Base-by-base conservation (phyloP, 208 protist species). In the Vickermania spadyakhi region DNA sequence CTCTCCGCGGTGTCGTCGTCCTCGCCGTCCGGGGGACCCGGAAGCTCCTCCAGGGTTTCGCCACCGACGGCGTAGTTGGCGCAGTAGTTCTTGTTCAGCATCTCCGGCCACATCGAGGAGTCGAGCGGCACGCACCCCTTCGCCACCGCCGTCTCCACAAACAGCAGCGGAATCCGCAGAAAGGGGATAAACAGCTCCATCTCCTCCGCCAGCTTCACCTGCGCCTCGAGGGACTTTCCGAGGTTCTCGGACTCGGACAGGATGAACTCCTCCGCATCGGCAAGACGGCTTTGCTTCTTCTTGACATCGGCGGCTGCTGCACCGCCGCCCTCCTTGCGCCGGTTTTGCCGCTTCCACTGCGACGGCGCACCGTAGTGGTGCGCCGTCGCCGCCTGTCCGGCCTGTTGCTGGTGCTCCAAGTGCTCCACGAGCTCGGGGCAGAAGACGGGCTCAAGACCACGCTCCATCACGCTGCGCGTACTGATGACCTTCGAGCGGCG, bases 111-210 rank as follows among this genome's bases (percentile, higher is more conserved):
- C 28, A 59, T 28, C 26, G 5, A 4, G 13, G 21, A 4, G 18
- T 59, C 56, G 26, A 59, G 21, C 13, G 56, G n/a, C 25, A 59
- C 22, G 56, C 52, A 28, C 11, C 23, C 54, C n/a, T 52, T 13
- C 41, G 30, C 36, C 26, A 4, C 28, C 29, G 22, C 52, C 45
- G 22, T 26, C 7, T 4, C 0, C 25, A 2, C 45, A 30, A 87
- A 67, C n/a, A 87, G 42, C n/a, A 63, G 56, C 5, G 79, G 71
- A 0, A 72, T 68, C 5, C 62, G 49, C 2, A 90, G 64, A 42
- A 90, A 5, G 7, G 72, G 74, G 42, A 80, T 68, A 60, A 90
- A 89, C 42, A 45, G 61, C 1, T 62, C 62, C 42, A 73, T 45
- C n/a, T 58, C 28, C 14, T 67, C 27, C n/a, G 76, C 81, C 27